A percentile compares a stretch with the other conserved stretches of the same genome.
phyloP scores from a whole-genome alignment of 2,329 filamentous ascomycete species.

The Rhinocladiella mackenziei region DNA sequence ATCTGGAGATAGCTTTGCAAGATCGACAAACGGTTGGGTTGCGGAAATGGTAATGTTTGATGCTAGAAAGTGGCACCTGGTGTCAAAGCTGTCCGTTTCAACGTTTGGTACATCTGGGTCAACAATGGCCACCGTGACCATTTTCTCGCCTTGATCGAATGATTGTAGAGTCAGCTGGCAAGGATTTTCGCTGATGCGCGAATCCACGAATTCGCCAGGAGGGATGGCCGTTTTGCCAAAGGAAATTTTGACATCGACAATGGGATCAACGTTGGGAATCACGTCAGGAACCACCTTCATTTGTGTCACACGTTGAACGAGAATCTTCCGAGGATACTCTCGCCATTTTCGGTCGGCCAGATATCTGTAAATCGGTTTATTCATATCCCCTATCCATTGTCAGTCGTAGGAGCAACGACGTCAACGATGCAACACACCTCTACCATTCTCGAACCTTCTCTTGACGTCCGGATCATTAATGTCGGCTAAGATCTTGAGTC shows the following conservation, averaged over 20 bases:
- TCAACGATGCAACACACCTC: slow-evolving; percentile 55
- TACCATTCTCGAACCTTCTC: slow-evolving; percentile 86
- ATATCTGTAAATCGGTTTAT: slow-evolving; percentile 90
- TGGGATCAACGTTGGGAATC: slow-evolving; percentile 72
- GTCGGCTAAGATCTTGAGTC: slow-evolving; percentile 83
- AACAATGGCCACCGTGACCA: slow-evolving; percentile 79
- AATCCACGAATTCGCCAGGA: slow-evolving; percentile 75
- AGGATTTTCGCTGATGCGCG: slow-evolving; percentile 65
- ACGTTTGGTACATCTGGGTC: slow-evolving; percentile 86
- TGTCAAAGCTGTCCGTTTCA: slow-evolving; percentile 69
- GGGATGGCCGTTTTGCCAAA: slow-evolving; percentile 68
- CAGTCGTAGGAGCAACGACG: slow-evolving; percentile 19
- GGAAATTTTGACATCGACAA: slow-evolving; percentile 73
- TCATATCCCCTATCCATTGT: slow-evolving; percentile 71
- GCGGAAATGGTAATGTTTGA: slow-evolving; percentile 65
- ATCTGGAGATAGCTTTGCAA: slow-evolving; percentile 57
- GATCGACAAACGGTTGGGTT: slow-evolving; percentile 58
- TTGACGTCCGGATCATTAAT: slow-evolving; percentile 94
- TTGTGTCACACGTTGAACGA: slow-evolving; percentile 80
- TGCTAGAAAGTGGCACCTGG: slow-evolving; percentile 83
- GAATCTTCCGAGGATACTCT: slow-evolving; percentile 70
- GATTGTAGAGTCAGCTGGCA: slow-evolving; percentile 78
- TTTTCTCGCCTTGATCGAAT: slow-evolving; percentile 74
- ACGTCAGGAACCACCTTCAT: slow-evolving; percentile 87
- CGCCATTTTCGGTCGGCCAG: slow-evolving; percentile 87